A percentile compares a stretch with the other conserved stretches of the same genome.
phyloP scores from a whole-genome alignment of 495 filamentous ascomycete species.

The Echria macrotheca region DNA sequence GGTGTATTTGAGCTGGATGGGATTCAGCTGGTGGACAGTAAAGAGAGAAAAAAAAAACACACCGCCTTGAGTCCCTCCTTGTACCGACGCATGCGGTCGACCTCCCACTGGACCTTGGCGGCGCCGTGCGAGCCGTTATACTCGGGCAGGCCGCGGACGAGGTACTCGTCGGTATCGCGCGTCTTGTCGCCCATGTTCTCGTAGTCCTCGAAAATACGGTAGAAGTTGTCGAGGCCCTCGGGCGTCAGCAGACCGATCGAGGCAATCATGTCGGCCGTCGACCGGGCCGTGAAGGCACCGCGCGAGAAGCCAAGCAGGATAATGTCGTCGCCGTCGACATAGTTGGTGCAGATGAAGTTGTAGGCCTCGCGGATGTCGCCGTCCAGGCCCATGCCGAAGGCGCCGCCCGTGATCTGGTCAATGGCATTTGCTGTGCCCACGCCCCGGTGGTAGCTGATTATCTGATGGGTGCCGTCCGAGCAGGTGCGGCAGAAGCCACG shows the following conservation, averaged over 20 bases:
- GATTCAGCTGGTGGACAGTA: too few relatives aligned
- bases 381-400: slow-evolving; percentile 40
- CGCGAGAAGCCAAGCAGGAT: slow-evolving; percentile 65
- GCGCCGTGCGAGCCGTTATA: slow-evolving; percentile 21
- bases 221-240: slow-evolving; percentile 53
- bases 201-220: slow-evolving; percentile 54
- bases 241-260: slow-evolving; percentile 56
- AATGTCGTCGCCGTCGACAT: slow-evolving; percentile 57
- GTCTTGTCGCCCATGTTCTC: slow-evolving; percentile 25
- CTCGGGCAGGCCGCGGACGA: slow-evolving; percentile 13
- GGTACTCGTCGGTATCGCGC: slow-evolving; percentile 18
- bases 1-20: too few relatives aligned
- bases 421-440: slow-evolving; percentile 38
- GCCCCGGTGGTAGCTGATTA: slow-evolving; percentile 44
- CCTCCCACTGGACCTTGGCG: slow-evolving; percentile 27
- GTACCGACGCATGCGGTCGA: slow-evolving; percentile 20
- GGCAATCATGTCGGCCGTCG: slow-evolving; percentile 54
- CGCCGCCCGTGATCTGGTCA: slow-evolving; percentile 44
- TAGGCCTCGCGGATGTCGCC: slow-evolving; percentile 57
- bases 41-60: too few relatives aligned
- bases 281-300: slow-evolving; percentile 63
- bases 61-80: slow-evolving; percentile 19
- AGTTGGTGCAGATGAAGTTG: slow-evolving; percentile 60
- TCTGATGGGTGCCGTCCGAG: slow-evolving; percentile 30
- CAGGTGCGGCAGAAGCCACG: slow-evolving; percentile 29